phyloP scores from a whole-genome alignment of 1,284 basidiomycete species.

The Cryptococcus maquisensis region DNA sequence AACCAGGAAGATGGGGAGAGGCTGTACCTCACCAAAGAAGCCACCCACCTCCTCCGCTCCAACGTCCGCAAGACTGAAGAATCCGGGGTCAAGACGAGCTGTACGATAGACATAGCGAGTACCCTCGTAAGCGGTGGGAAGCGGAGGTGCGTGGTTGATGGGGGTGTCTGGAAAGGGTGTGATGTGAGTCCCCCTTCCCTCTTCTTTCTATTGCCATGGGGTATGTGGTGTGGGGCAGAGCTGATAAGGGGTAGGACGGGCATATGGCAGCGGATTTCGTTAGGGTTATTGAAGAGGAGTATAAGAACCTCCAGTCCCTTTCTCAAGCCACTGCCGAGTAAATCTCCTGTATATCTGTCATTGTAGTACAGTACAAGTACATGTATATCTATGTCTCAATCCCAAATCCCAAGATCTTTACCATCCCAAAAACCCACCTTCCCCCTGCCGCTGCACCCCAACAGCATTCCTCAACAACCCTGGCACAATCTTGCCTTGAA shows the following conservation, averaged over 20 bases:
- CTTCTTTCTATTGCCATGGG: not conserved
- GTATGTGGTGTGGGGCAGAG: too few species aligned
- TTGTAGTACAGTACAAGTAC: not conserved
- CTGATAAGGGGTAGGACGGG: conserved; percentile 57
- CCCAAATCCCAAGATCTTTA: conserved; percentile 9
- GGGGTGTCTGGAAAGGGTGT: conserved; percentile 71
- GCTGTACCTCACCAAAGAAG: conserved; percentile 29
- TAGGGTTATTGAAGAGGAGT: conserved; percentile 70
- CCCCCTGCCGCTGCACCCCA: conserved; percentile 54
- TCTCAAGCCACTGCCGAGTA: not conserved
- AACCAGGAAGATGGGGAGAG: conserved; percentile 2
- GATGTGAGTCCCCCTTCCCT: conserved; percentile 57
- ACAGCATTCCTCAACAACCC: conserved; percentile 76
- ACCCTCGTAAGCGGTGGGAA: conserved; percentile 43
- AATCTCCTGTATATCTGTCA: not conserved
- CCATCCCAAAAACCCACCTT: conserved; percentile 28
- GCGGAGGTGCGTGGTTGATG: conserved; percentile 67
- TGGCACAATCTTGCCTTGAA: conserved; percentile 74
- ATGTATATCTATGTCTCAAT: not conserved
- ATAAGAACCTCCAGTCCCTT: conserved; percentile 21
- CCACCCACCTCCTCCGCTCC: conserved; percentile 54
- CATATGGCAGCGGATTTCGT: conserved; percentile 70
- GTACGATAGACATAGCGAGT: conserved; percentile 69
- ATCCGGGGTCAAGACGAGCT: conserved; percentile 70
- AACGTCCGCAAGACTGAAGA: conserved; percentile 56